A percentile compares a stretch with the other conserved stretches of the same genome.
phyloP scores from a whole-genome alignment of 352 stramenopile genomes.

The Phytophthora fragariaefolia region DNA sequence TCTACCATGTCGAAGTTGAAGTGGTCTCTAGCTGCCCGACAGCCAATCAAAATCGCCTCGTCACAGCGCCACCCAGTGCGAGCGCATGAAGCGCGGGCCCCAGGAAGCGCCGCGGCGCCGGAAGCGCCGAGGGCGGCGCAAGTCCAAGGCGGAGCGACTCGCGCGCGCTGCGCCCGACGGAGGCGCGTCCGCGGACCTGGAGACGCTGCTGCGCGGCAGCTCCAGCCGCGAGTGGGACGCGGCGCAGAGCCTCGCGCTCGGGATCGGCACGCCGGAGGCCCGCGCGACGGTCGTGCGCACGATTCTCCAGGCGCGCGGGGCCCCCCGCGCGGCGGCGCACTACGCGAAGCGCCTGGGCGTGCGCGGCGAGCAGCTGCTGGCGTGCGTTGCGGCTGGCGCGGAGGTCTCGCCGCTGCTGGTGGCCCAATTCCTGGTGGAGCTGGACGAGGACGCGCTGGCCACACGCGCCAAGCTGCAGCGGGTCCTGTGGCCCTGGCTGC shows the following conservation, averaged over 20 bases:
- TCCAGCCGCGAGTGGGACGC: slow-evolving; percentile 66
- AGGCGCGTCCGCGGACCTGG: slow-evolving; percentile 24
- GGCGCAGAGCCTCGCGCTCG: slow-evolving; percentile 61
- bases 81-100: slow-evolving; percentile 29
- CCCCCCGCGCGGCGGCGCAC: slow-evolving; percentile 64
- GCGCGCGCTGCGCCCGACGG: slow-evolving; percentile 13
- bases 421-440: slow-evolving; percentile 68
- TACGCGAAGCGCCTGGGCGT: slow-evolving; percentile 68
- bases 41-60: slow-evolving; percentile 31
- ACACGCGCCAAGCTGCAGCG: slow-evolving; percentile 43
- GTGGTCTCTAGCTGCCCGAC: slow-evolving; percentile 3
- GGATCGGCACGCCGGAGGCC: slow-evolving; percentile 43
- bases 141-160: slow-evolving; percentile 63
- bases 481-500: slow-evolving; percentile 72
- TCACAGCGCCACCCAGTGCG: slow-evolving; percentile 10
- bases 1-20: too few relatives aligned
- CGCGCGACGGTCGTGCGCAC: slow-evolving; percentile 43
- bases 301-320: slow-evolving; percentile 47
- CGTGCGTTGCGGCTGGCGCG: slow-evolving; percentile 3
- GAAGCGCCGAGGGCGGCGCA: slow-evolving; percentile 46
- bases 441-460: slow-evolving; percentile 41
- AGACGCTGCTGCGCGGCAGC: slow-evolving; percentile 31
- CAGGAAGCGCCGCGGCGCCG: slow-evolving; percentile 19
- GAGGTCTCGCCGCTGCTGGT: slow-evolving; percentile 39
- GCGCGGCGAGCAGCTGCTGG: slow-evolving; percentile 39